phyloP scores from a whole-genome alignment of 352 stramenopile species.

The Phytophthora kernoviae region DNA sequence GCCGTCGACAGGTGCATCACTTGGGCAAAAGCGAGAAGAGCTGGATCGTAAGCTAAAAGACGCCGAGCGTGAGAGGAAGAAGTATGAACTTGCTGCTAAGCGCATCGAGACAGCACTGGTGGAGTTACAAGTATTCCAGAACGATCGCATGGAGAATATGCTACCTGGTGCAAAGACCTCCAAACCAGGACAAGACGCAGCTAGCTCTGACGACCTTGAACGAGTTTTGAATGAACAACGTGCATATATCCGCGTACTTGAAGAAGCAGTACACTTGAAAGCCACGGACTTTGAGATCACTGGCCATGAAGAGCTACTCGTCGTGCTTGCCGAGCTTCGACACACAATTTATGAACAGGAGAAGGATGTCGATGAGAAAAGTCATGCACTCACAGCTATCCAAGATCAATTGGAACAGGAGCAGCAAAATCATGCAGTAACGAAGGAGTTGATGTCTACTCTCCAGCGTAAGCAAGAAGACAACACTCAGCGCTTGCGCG shows the following conservation, averaged over 20 bases:
- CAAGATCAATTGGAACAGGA: slow-evolving; percentile 34
- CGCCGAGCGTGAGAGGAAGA: slow-evolving; percentile 46
- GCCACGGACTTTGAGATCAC: slow-evolving; percentile 68
- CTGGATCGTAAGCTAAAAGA: slow-evolving; percentile 47
- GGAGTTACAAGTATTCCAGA: slow-evolving; percentile 47
- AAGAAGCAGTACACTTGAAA: slow-evolving; percentile 78
- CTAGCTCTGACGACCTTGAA: slow-evolving; percentile 8
- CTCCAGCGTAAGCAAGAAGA: slow-evolving; percentile 27
- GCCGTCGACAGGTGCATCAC: slow-evolving; percentile 22
- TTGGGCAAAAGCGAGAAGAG: slow-evolving; percentile 31
- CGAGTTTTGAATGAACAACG: slow-evolving; percentile 45
- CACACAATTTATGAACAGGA: slow-evolving; percentile 83
- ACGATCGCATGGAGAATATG: slow-evolving; percentile 26
- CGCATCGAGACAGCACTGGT: slow-evolving; percentile 42
- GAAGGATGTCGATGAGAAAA: slow-evolving; percentile 48
- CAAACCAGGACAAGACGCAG: slow-evolving; percentile 4
- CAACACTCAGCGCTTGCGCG: slow-evolving; percentile 17
- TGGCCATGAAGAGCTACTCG: slow-evolving; percentile 75
- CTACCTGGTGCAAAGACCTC: neutral
- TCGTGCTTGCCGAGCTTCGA: slow-evolving; percentile 75
- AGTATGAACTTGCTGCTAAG: slow-evolving; percentile 38
- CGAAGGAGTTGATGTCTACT: slow-evolving; percentile 22
- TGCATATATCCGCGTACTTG: slow-evolving; percentile 76
- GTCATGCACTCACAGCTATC: slow-evolving; percentile 2
- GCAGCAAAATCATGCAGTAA: slow-evolving; percentile 21